phyloP scores from a whole-genome alignment of 2,329 filamentous ascomycete species.

The Lizonia empirigonia region DNA sequence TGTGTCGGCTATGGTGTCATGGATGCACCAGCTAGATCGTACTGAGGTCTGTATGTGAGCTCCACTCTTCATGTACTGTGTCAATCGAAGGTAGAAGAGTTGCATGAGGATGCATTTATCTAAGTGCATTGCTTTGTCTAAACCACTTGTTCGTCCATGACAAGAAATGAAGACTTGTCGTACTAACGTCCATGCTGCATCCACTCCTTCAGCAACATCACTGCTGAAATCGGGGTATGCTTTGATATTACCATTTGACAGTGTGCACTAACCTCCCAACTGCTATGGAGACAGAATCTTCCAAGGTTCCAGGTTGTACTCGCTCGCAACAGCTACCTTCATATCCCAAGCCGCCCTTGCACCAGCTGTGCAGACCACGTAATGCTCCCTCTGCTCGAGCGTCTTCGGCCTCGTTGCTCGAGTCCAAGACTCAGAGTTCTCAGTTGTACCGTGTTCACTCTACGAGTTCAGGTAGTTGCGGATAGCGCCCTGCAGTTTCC shows the following conservation, averaged over 20 bases:
- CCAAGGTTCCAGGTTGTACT: conserved; percentile 12
- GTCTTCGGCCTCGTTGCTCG: not conserved
- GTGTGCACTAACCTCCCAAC: not conserved
- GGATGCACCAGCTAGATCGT: too few relatives aligned
- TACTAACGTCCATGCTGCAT: not conserved
- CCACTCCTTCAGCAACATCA: not conserved
- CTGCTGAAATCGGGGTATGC: not conserved
- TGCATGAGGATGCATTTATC: not conserved
- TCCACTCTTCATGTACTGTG: too few relatives aligned
- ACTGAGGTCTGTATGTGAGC: too few relatives aligned
- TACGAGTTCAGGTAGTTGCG: conserved; percentile 50
- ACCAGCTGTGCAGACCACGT: too few relatives aligned
- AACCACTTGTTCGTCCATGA: not conserved
- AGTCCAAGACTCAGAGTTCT: too few relatives aligned
- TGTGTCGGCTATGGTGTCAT: not conserved
- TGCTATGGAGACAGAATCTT: conserved; percentile 2
- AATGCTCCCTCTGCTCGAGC: not conserved
- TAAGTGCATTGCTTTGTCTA: conserved; percentile 12
- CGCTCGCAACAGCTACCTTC: too few relatives aligned
- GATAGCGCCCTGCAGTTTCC: conserved; percentile 71
- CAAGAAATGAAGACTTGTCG: not conserved
- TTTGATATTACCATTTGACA: not conserved
- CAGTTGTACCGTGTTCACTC: conserved; percentile 8
- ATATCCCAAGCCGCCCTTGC: too few relatives aligned
- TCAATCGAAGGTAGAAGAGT: not conserved